Evolutionary conservation across 2,329 filamentous ascomycete species (phyloP), one percentile per base, ranked within the genome.

Genomic region (Daldinia sp.): DNA sequence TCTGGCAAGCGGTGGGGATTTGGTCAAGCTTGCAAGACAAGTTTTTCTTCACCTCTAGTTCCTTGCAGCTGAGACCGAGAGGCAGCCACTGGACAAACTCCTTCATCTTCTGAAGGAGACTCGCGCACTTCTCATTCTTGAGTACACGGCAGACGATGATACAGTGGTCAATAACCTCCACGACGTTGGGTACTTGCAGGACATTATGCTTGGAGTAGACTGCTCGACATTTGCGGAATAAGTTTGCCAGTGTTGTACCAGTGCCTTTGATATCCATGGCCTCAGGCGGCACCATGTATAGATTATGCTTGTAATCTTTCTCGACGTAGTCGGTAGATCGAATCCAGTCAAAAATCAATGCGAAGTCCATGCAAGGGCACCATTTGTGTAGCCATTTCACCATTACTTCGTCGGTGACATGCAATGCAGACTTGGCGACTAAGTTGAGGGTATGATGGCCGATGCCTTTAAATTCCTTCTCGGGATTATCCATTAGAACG

Each of bases 301-400:
- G 60, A 41, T 6, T 37, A 1, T 4, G 15, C 3, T 13, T 41
- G 12, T 50, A 26, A 15, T 53, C n/a, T 20, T 51, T 13, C 35
- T 63, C 50, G 6, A 55, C n/a, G 26, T 18, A 53, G 15, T 44
- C 42, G 10, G 54, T 48, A 2, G 57, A 20, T 50, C 54, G 18
- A 23, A 71, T 65, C 1, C 20, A 39, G 18, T 63, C 48, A 18
- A 74, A 65, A 10, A 73, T 50, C 12, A 68, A 48, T 1, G 13
- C 7, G 9, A 69, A 55, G 6, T 67, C 41, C 61, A 72, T 67
- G 26, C 44, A 2, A 33, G 74, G 72, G 46, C 66, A 73, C 70
- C 73, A 75, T 37, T 57, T 67, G 0, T 55, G 28, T 7, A 74
- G 15, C 74, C 75, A 77, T 44, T 65, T 26, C 33, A 66, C 30